Conservation (phyloP, 768 basidiomycete species). For the Vararia minispora region DNA sequence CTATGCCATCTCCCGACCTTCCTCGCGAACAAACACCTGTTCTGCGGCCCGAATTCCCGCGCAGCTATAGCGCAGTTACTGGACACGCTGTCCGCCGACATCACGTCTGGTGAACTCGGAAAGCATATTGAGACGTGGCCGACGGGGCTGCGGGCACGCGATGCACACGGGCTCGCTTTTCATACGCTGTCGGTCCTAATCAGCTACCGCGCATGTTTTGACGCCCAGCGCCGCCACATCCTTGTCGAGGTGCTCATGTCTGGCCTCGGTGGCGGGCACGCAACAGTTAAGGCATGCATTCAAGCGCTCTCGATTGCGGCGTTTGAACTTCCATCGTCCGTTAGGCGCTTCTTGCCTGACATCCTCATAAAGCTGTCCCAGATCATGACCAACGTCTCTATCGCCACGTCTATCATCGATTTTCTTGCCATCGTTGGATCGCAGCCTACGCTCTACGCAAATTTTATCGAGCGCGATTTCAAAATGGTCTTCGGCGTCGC, state of each 20-base stretch:
- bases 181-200: slow-evolving; percentile 82
- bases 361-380: slow-evolving; percentile 83
- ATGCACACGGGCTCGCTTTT: slow-evolving; percentile 82
- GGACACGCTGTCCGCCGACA: slow-evolving; percentile 52
- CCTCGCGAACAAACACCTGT: slow-evolving; percentile 90
- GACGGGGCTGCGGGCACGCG: slow-evolving; percentile 50
- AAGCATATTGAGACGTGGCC: slow-evolving; percentile 50
- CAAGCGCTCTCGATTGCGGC: slow-evolving; percentile 82
- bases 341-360: slow-evolving; percentile 66
- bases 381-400: slow-evolving; percentile 88
- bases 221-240: slow-evolving; percentile 48
- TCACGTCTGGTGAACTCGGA: slow-evolving; percentile 48
- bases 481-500: slow-evolving; percentile 93
- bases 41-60: slow-evolving; percentile 82
- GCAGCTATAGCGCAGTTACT: slow-evolving; percentile 50
- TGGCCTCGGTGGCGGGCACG: slow-evolving; percentile 57
- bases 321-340: slow-evolving; percentile 75
- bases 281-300: slow-evolving; percentile 80
- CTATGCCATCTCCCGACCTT: slow-evolving; percentile 87
- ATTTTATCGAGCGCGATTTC: slow-evolving; percentile 85
- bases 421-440: slow-evolving; percentile 84
- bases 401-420: slow-evolving; percentile 94
- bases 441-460: slow-evolving; percentile 66
- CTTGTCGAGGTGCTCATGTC: slow-evolving; percentile 65
- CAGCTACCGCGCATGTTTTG: slow-evolving; percentile 76